These are phyloP conservation scores for Pseudofabraea citricarpa DNA, from an alignment of 2,329 filamentous ascomycete species.

Conservation along the genomic window DNA sequence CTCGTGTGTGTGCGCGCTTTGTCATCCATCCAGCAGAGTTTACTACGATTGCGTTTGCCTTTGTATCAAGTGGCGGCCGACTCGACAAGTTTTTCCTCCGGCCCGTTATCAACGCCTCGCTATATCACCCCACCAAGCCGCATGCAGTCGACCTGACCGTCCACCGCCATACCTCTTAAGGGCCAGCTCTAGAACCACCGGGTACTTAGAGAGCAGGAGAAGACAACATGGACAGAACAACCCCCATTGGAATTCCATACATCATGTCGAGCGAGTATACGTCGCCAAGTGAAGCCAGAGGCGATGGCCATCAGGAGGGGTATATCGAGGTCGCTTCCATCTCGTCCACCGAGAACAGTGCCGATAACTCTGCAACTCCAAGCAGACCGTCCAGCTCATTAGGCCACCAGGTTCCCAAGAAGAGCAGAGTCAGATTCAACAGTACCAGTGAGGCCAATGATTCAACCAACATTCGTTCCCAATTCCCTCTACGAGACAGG, in stretches of 20 bases:
- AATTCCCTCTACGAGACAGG: conserved; percentile 17
- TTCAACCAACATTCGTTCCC: conserved; percentile 20
- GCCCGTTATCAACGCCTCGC: not conserved
- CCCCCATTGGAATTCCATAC: not conserved
- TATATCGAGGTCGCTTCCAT: conserved; percentile 9
- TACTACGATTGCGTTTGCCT: not conserved
- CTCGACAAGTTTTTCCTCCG: not conserved
- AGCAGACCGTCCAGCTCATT: conserved; percentile 20
- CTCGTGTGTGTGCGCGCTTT: not conserved
- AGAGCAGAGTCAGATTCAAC: conserved; percentile 27
- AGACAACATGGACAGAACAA: not conserved
- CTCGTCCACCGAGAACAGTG: conserved; percentile 14
- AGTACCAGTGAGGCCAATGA: conserved; percentile 27
- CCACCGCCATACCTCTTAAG: not conserved
- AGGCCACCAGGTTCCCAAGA: conserved; percentile 11
- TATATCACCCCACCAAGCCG: conserved; percentile 2
- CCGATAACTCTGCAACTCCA: conserved; percentile 14
- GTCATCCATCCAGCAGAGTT: not conserved
- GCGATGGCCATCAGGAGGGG: conserved; percentile 3
- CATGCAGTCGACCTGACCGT: not conserved
- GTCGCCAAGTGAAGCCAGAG: conserved; percentile 13
- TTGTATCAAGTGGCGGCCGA: not conserved
- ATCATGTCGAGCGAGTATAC: conserved; percentile 20
- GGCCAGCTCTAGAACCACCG: not conserved
- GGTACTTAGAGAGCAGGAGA: not conserved